A percentile compares a stretch with the other conserved stretches of the same genome.
Evolutionary conservation across 2,329 filamentous ascomycete species (phyloP).

Genomic region (Cercospora beticola): DNA sequence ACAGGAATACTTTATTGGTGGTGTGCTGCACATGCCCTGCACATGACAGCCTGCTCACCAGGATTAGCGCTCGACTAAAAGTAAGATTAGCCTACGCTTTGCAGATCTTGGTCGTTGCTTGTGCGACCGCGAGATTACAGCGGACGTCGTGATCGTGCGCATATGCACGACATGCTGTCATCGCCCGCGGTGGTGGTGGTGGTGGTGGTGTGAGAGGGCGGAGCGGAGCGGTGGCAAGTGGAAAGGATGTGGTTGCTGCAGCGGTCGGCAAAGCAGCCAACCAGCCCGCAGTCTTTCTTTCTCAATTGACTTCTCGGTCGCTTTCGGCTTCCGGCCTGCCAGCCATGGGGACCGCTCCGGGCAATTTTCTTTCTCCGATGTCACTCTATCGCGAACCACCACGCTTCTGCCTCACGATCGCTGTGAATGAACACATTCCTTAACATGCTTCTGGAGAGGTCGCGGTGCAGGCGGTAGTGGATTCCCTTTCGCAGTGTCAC

Average conservation of each 20-base stretch:
- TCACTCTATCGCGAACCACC: conserved; percentile 1
- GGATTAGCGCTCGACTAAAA: conserved; percentile 9
- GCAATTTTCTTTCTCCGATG: conserved; percentile 3
- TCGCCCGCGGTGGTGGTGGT: background rate
- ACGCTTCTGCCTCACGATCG: background rate
- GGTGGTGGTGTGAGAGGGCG: background rate
- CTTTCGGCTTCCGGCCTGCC: background rate
- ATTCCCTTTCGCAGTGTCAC: background rate
- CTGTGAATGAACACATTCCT: background rate
- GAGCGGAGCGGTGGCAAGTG: background rate
- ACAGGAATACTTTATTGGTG: conserved; percentile 12
- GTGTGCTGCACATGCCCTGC: conserved; percentile 11
- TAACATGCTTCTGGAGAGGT: background rate
- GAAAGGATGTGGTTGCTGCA: background rate
- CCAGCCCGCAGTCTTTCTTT: background rate
- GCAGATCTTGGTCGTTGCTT: conserved; percentile 10
- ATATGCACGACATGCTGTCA: background rate
- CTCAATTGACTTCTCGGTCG: background rate
- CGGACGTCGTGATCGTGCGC: background rate
- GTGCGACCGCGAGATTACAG: conserved; percentile 11
- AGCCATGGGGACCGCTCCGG: background rate
- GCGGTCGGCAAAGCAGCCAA: background rate
- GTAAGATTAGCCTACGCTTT: conserved; percentile 11
- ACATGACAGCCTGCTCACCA: conserved; percentile 9
- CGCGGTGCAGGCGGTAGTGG: background rate